Evolutionary conservation across 495 filamentous ascomycete genomes (phyloP).

Genomic region (Aspergillus indologenus): DNA sequence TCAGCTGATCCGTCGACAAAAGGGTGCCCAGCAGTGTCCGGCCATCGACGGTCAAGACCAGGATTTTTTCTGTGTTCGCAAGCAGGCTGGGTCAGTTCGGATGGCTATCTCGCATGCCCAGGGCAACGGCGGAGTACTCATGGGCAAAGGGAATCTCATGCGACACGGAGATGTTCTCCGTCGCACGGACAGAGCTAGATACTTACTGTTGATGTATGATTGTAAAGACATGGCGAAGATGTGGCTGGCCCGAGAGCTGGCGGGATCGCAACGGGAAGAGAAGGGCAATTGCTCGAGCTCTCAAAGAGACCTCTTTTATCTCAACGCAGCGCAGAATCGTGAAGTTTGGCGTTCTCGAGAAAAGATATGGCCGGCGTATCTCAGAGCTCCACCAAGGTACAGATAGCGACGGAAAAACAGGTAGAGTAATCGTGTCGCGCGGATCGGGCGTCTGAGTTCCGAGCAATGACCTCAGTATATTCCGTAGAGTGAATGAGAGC

Average conservation of each 20-base stretch:
- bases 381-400: neutral
- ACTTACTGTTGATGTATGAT: conserved; percentile 63
- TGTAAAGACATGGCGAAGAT: conserved; percentile 58
- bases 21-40: conserved; percentile 82
- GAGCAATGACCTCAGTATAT: neutral
- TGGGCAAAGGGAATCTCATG: neutral
- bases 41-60: conserved; percentile 89
- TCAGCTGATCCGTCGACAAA: conserved; percentile 83
- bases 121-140: neutral
- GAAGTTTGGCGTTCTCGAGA: neutral
- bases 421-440: neutral
- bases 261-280: conserved; percentile 2
- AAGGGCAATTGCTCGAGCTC: neutral
- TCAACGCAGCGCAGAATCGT: neutral
- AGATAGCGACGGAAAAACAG: neutral
- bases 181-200: neutral
- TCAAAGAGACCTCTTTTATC: neutral
- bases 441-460: neutral
- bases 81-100: conserved; percentile 5
- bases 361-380: neutral
- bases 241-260: neutral
- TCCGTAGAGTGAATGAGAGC: neutral
- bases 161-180: neutral
- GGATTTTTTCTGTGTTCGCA: conserved; percentile 71
- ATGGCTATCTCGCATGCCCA: neutral